Percentiles rank a stretch among this genome's conserved stretches.
These are phyloP conservation scores for Linum trigynum DNA, from an alignment of 345 rosid genomes.

Conservation along the genomic window DNA sequence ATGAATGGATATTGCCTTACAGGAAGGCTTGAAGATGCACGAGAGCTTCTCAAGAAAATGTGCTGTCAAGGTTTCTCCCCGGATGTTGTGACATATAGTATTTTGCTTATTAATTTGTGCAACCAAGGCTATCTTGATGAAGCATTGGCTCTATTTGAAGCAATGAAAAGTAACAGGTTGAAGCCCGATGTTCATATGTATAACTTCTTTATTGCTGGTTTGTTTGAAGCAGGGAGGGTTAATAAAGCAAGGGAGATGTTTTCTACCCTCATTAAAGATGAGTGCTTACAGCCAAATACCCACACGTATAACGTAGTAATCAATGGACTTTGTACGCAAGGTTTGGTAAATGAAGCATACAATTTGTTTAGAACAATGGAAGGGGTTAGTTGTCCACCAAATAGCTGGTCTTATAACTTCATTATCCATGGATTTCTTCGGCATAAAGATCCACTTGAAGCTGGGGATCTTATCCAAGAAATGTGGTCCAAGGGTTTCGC, in stretches of 20 bases:
- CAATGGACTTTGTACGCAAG: constrained; percentile 10
- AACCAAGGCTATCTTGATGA: constrained; percentile 1
- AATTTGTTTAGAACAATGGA: constrained; percentile 12
- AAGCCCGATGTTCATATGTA: neutral
- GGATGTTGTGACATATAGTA: neutral
- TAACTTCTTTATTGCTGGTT: neutral
- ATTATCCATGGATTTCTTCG: constrained; percentile 12
- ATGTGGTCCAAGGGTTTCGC: neutral
- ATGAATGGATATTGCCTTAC: neutral
- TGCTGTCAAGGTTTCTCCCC: neutral
- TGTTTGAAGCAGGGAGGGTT: neutral
- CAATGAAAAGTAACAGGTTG: neutral
- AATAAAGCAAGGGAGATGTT: neutral
- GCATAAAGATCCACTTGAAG: neutral
- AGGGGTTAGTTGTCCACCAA: neutral
- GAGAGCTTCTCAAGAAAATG: neutral
- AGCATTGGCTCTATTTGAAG: constrained; percentile 1
- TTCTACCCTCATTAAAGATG: neutral
- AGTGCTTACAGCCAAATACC: neutral
- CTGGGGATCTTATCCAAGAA: neutral
- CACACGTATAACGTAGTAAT: neutral
- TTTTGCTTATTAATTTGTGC: neutral
- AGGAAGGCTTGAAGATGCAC: constrained; percentile 2
- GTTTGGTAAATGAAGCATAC: constrained; percentile 12
- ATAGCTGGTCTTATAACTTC: constrained; percentile 5